Evolutionary conservation across 1,139 yeast genomes (phyloP).

Genomic region (Kodamaea sp.): DNA sequence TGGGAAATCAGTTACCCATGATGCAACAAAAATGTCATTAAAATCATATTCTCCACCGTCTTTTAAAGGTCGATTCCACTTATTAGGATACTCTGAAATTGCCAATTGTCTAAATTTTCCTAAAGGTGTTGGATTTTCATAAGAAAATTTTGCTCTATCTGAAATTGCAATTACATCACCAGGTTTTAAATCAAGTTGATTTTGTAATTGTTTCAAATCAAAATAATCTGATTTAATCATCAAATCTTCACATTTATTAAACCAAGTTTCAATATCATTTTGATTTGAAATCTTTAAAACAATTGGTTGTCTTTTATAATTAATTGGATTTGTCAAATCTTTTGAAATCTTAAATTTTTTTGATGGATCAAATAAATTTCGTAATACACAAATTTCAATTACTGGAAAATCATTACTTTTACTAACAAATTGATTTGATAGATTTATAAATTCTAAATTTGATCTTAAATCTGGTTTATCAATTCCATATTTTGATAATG

Average conservation of each 20-base stretch:
- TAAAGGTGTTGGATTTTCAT: conserved; percentile 94
- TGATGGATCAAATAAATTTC: conserved; percentile 39
- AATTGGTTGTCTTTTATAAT: conserved; percentile 61
- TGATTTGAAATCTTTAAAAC: conserved; percentile 46
- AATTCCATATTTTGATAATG: conserved; percentile 73
- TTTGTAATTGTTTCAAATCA: conserved; percentile 22
- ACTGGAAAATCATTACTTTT: conserved; percentile 51
- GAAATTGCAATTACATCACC: conserved; percentile 80
- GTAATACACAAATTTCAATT: conserved; percentile 67
- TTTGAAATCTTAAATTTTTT: conserved; percentile 36
- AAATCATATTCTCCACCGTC: conserved; percentile 18
- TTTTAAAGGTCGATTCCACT: conserved; percentile 46
- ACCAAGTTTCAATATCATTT: conserved; percentile 43
- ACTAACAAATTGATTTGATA: conserved; percentile 41
- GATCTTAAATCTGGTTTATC: conserved; percentile 93
- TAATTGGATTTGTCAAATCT: conserved; percentile 35
- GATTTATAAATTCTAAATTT: conserved; percentile 45
- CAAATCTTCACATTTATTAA: conserved; percentile 26
- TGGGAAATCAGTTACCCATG: conserved; percentile 92
- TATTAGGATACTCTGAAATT: conserved; percentile 48
- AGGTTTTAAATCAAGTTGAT: conserved; percentile 38
- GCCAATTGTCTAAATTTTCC: conserved; percentile 82
- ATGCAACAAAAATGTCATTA: conserved; percentile 51
- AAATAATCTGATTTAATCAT: conserved; percentile 17
- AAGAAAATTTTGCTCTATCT: conserved; percentile 60